Percentiles rank a stretch among this genome's conserved stretches.
These are phyloP conservation scores for Cladosporium austrohemisphaericum DNA, from an alignment of 2,329 filamentous ascomycete genomes.

Conservation along the genomic window DNA sequence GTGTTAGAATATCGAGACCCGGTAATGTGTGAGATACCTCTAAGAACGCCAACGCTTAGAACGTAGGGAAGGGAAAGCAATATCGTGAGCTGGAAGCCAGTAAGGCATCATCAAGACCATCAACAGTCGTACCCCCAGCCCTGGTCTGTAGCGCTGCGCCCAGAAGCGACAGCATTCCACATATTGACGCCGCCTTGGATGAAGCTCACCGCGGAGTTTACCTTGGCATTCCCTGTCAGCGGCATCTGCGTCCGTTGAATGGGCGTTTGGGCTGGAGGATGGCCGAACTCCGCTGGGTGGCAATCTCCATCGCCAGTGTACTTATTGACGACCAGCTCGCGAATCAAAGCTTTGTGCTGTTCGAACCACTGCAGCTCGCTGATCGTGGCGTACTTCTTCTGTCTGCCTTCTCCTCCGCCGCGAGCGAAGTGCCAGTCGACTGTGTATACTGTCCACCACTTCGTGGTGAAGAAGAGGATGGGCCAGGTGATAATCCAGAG, in stretches of 20 bases:
- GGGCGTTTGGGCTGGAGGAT: constrained; percentile 41
- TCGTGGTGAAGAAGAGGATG: constrained; percentile 63
- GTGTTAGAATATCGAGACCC: too few species aligned
- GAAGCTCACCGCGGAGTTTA: constrained; percentile 26
- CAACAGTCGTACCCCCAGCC: constrained; percentile 15
- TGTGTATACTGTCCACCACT: constrained; percentile 63
- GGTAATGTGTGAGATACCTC: too few species aligned
- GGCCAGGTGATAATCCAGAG: constrained; percentile 70
- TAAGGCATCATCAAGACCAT: too few species aligned
- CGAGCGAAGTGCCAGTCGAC: constrained; percentile 60
- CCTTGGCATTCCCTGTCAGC: constrained; percentile 21
- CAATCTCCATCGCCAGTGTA: constrained; percentile 42
- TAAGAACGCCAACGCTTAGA: too few species aligned
- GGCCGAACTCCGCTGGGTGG: constrained; percentile 38
- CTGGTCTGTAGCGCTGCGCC: neutral
- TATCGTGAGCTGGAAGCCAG: too few species aligned
- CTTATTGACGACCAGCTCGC: constrained; percentile 57
- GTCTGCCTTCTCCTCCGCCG: constrained; percentile 27
- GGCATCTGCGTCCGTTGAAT: constrained; percentile 17
- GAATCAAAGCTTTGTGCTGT: constrained; percentile 59
- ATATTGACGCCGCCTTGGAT: constrained; percentile 23
- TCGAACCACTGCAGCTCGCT: constrained; percentile 58
- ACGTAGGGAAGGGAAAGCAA: too few species aligned
- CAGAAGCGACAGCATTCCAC: constrained; percentile 22
- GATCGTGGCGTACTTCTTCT: constrained; percentile 46